Evolutionary conservation across 768 basidiomycete species (phyloP).

Genomic region (Daedaleopsis sinensis): DNA sequence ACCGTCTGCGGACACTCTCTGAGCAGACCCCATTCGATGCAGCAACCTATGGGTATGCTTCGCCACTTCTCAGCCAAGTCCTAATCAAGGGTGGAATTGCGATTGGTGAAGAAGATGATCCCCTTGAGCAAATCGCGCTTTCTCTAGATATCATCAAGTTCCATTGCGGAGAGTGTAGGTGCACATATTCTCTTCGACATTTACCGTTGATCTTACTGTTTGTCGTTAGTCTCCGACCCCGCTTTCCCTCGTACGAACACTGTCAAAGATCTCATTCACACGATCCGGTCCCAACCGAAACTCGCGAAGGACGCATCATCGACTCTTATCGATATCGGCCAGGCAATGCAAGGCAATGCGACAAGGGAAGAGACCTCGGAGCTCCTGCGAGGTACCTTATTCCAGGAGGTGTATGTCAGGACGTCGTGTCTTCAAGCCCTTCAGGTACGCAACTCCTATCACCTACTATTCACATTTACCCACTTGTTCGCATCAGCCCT

Average conservation of each 20-base stretch:
- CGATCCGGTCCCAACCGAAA: constrained; percentile 77
- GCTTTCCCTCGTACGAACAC: constrained; percentile 76
- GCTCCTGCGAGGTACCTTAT: constrained; percentile 72
- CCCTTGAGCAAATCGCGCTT: constrained; percentile 80
- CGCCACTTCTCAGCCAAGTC: constrained; percentile 74
- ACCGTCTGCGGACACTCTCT: constrained; percentile 78
- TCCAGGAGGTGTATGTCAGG: constrained; percentile 87
- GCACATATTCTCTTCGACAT: not conserved
- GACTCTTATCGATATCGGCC: constrained; percentile 77
- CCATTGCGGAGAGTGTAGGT: constrained; percentile 75
- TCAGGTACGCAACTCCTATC: constrained; percentile 52
- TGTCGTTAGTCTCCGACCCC: constrained; percentile 57
- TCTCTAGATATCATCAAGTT: constrained; percentile 68
- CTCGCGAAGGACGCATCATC: constrained; percentile 84
- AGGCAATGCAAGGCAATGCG: constrained; percentile 71
- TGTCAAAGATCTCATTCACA: constrained; percentile 68
- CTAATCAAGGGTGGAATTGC: constrained; percentile 70
- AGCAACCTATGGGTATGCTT: constrained; percentile 81
- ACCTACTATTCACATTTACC: not conserved
- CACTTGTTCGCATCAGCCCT: constrained; percentile 55
- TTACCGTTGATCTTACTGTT: constrained; percentile 11
- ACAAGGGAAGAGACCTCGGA: constrained; percentile 62
- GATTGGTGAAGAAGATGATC: constrained; percentile 69
- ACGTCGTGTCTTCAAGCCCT: constrained; percentile 90
- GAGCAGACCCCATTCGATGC: constrained; percentile 84